Percentiles rank a stretch among this genome's conserved stretches.
These are phyloP conservation scores for Botrytis sinoallii DNA, from an alignment of 2,329 filamentous ascomycete genomes.

Conservation along the genomic window DNA sequence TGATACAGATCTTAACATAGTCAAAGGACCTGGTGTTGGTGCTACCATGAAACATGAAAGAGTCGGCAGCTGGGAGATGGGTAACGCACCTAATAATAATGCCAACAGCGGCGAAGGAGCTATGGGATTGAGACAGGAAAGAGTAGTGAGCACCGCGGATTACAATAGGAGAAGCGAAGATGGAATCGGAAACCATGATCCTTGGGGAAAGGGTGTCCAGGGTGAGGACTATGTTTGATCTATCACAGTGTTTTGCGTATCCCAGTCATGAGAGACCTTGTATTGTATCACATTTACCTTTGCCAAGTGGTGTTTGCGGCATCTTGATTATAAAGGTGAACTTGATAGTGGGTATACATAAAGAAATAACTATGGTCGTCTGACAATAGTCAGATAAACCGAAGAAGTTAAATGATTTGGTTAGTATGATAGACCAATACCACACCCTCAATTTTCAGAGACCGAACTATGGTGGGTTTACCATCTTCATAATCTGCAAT, in stretches of 20 bases:
- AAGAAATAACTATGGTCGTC: background rate
- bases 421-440: too few relatives aligned
- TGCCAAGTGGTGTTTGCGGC: background rate
- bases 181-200: constrained; percentile 28
- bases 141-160: constrained; percentile 27
- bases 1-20: constrained; percentile 33
- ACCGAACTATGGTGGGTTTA: too few relatives aligned
- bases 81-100: constrained; percentile 20
- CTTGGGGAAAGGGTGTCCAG: constrained; percentile 35
- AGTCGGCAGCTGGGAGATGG: constrained; percentile 38
- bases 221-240: constrained; percentile 31
- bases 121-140: constrained; percentile 24
- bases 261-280: background rate
- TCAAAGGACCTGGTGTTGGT: constrained; percentile 27
- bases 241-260: background rate
- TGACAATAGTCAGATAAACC: background rate
- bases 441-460: too few relatives aligned
- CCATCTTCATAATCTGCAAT: too few relatives aligned
- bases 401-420: too few relatives aligned
- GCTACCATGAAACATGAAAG: constrained; percentile 33
- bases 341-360: background rate
- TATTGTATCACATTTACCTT: background rate
- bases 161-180: constrained; percentile 32
- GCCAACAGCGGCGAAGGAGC: constrained; percentile 29
- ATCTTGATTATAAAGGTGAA: background rate